phyloP scores from a whole-genome alignment of 805 yeast species.

The Yarrowia hollandica region DNA sequence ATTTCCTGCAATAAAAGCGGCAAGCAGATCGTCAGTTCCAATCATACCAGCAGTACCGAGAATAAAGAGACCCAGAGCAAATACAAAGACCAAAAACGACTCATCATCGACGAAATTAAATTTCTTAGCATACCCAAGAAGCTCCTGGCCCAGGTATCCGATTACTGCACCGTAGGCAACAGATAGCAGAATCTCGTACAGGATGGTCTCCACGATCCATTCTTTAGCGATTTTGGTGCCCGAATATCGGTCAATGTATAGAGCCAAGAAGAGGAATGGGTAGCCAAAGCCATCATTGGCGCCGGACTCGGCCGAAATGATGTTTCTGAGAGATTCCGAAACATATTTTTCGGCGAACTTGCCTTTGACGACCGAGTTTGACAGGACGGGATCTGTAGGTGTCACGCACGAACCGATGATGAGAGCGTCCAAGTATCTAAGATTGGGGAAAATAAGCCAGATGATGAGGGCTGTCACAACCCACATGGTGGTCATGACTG shows the following conservation, averaged over 20 bases:
- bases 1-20: constrained; percentile 72
- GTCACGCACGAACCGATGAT: constrained; percentile 70
- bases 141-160: constrained; percentile 53
- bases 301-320: constrained; percentile 69
- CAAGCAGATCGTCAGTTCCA: constrained; percentile 70
- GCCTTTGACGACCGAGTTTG: constrained; percentile 73
- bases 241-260: constrained; percentile 52
- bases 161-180: constrained; percentile 49
- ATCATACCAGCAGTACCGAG: constrained; percentile 63
- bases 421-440: constrained; percentile 56
- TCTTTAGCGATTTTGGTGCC: constrained; percentile 58
- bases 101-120: constrained; percentile 60
- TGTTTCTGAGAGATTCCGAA: constrained; percentile 59
- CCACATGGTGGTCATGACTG: constrained; percentile 75
- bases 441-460: constrained; percentile 60
- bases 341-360: constrained; percentile 63
- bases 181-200: constrained; percentile 65
- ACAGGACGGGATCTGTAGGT: constrained; percentile 75
- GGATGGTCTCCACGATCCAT: constrained; percentile 60
- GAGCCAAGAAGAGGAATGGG: constrained; percentile 65
- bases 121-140: constrained; percentile 55
- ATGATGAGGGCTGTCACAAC: constrained; percentile 61
- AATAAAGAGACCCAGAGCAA: constrained; percentile 56
- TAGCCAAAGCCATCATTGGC: constrained; percentile 65
- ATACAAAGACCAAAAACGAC: constrained; percentile 56